A percentile compares a stretch with the other conserved stretches of the same genome.
Conservation (phyloP, 2,329 filamentous ascomycete species). For the Aspergillus tamarii region DNA sequence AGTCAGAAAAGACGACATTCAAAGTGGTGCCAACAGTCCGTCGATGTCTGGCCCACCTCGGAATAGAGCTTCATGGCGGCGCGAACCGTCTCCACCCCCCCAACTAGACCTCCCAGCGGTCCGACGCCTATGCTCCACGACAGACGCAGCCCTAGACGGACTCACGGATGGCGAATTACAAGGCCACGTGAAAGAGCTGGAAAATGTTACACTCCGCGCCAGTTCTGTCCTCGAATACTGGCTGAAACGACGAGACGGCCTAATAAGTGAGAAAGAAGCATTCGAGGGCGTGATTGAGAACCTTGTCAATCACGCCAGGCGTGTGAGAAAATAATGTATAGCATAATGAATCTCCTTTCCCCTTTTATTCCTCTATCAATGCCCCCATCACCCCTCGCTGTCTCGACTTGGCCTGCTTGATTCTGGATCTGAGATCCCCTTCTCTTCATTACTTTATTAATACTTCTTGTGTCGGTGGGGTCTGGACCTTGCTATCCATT, state of each 20-base stretch:
- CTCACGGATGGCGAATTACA: slow-evolving; percentile 78
- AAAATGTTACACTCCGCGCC: slow-evolving; percentile 70
- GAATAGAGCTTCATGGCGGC: slow-evolving; percentile 40
- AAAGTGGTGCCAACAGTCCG: slow-evolving; percentile 26
- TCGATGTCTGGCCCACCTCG: slow-evolving; percentile 32
- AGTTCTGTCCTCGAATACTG: slow-evolving; percentile 84
- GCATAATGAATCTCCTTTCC: slow-evolving; percentile 24
- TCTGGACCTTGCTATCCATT: slow-evolving; percentile 10
- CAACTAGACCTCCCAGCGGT: slow-evolving; percentile 79
- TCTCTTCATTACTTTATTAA: slow-evolving; percentile 8
- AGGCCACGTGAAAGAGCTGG: slow-evolving; percentile 69
- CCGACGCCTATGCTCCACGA: slow-evolving; percentile 78
- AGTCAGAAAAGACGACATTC: slow-evolving; percentile 36
- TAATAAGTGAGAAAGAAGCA: slow-evolving; percentile 86
- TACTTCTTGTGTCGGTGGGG: slow-evolving; percentile 9
- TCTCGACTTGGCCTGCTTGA: slow-evolving; percentile 19
- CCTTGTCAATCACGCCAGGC: slow-evolving; percentile 85
- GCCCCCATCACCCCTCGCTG: slow-evolving; percentile 16
- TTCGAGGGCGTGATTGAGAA: slow-evolving; percentile 98
- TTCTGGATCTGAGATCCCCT: slow-evolving; percentile 34
- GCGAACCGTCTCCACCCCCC: slow-evolving; percentile 66
- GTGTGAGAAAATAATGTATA: slow-evolving; percentile 70
- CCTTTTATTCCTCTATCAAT: neutral
- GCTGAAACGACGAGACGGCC: slow-evolving; percentile 82
- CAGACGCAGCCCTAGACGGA: slow-evolving; percentile 77